Conservation (phyloP, 2,329 filamentous ascomycete species). For the Cercospora sp. region DNA sequence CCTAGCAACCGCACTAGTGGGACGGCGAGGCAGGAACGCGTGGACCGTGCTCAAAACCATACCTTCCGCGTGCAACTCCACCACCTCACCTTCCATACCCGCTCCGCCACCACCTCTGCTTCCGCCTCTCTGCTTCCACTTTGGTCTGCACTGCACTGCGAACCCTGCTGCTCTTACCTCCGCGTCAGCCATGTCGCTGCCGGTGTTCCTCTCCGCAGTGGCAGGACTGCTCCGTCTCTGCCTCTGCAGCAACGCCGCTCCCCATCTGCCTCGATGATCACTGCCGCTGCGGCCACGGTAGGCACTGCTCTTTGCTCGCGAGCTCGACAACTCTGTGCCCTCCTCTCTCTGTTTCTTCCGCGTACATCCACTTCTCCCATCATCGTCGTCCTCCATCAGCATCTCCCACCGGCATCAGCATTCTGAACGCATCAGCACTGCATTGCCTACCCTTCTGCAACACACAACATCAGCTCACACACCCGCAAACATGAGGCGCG, state of each 20-base stretch:
- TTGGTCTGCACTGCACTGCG: background rate
- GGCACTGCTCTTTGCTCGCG: background rate
- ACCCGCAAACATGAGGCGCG: background rate
- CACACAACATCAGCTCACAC: background rate
- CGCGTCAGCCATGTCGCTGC: background rate
- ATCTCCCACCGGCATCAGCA: background rate
- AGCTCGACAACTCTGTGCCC: background rate
- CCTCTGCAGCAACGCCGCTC: background rate
- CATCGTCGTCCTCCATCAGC: conserved; percentile 10
- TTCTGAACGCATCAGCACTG: background rate
- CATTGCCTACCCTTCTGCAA: background rate
- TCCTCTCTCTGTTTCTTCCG: conserved; percentile 5
- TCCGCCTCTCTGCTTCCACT: background rate
- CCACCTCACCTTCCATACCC: background rate
- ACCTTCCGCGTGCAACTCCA: background rate
- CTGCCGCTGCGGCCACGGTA: background rate
- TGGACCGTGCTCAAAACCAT: background rate
- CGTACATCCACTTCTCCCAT: background rate
- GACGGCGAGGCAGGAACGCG: background rate
- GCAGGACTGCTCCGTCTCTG: background rate
- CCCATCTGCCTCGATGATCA: background rate
- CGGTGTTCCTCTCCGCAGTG: background rate
- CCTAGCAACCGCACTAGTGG: conserved; percentile 6
- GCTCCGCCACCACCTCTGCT: background rate
- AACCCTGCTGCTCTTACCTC: background rate